Percentiles rank a stretch among this genome's conserved stretches.
Evolutionary conservation across 2,329 filamentous ascomycete species (phyloP).

Genomic region (Hypoxylon sp.): DNA sequence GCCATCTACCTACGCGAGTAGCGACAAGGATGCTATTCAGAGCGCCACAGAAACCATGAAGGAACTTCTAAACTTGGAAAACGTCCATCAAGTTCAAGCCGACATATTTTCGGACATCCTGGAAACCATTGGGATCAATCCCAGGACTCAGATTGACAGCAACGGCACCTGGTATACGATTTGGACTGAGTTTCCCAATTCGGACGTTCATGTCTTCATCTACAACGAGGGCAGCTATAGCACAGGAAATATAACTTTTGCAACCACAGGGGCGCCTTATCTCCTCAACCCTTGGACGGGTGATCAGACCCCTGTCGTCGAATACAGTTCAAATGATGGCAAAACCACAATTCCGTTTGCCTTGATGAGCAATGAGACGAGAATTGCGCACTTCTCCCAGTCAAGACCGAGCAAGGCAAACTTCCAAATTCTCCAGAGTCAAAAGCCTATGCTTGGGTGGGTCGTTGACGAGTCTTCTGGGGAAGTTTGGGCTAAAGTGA

Average conservation of each 20-base stretch:
- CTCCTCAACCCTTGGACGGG: background rate
- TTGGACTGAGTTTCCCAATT: background rate
- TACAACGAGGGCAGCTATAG: background rate
- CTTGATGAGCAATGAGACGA: background rate
- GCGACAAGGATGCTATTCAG: background rate
- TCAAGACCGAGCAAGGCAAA: background rate
- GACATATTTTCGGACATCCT: background rate
- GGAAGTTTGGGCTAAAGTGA: background rate
- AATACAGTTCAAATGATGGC: background rate
- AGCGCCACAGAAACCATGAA: background rate
- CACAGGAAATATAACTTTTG: background rate
- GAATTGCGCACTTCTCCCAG: background rate
- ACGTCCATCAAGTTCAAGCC: background rate
- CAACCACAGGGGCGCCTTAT: background rate
- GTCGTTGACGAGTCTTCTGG: background rate
- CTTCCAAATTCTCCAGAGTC: background rate
- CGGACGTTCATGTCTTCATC: background rate
- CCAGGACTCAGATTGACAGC: background rate
- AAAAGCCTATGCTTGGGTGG: background rate
- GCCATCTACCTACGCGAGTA: background rate
- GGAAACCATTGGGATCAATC: background rate
- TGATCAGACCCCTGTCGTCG: background rate
- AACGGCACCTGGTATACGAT: background rate
- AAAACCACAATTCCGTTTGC: background rate
- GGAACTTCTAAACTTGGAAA: background rate